phyloP scores from a whole-genome alignment of 2,329 filamentous ascomycete genomes.

The Fusarium lyarnte region DNA sequence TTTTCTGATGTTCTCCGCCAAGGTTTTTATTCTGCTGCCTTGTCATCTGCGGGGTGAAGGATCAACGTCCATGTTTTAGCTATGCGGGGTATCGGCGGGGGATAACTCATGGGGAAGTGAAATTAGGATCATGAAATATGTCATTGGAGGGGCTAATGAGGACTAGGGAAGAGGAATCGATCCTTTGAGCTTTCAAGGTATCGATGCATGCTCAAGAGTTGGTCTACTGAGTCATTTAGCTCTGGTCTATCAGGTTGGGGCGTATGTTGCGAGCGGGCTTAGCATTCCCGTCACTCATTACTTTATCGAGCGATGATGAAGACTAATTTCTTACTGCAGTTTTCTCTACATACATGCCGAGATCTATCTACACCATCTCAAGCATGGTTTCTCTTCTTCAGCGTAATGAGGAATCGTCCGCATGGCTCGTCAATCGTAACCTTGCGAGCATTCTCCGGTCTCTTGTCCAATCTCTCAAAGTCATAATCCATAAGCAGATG shows the following conservation, averaged over 20 bases:
- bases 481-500: constrained; percentile 20
- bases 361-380: background rate
- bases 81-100: background rate
- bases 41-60: constrained; percentile 1
- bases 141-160: background rate
- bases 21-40: constrained; percentile 13
- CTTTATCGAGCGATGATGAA: rapidly evolving
- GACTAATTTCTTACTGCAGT: background rate
- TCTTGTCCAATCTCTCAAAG: constrained; percentile 12
- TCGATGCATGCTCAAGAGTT: background rate
- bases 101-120: background rate
- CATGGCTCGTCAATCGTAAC: constrained; percentile 23
- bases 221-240: background rate
- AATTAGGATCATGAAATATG: background rate
- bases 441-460: constrained; percentile 20
- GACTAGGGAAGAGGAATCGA: background rate
- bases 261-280: too few relatives aligned
- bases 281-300: background rate
- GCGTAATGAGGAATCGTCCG: constrained; percentile 6
- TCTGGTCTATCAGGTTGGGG: background rate
- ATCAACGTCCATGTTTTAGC: background rate
- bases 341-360: background rate
- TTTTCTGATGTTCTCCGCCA: background rate
- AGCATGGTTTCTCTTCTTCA: constrained; percentile 6
- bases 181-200: background rate